Percentiles rank a stretch among this genome's conserved stretches.
Evolutionary conservation across 2,329 filamentous ascomycete species (phyloP).

Genomic region (Colletotrichum theobromicola): DNA sequence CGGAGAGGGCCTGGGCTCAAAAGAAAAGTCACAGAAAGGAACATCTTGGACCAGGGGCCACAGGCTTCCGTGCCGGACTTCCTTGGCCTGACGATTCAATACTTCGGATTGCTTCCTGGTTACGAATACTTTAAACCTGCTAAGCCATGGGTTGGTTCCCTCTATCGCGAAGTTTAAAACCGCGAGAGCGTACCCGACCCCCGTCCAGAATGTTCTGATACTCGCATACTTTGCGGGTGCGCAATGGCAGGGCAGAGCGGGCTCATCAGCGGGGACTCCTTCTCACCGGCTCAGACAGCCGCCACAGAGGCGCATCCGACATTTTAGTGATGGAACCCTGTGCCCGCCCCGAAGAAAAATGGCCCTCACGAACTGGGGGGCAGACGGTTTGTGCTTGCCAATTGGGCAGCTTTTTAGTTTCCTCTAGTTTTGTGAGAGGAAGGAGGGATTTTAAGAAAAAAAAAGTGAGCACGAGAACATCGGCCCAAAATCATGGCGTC

Average conservation of each 20-base stretch:
- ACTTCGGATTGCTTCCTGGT: background rate
- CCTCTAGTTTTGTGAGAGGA: background rate
- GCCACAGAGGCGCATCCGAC: background rate
- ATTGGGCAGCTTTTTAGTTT: background rate
- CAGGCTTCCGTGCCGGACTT: background rate
- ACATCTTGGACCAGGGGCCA: too few species aligned
- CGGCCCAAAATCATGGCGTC: background rate
- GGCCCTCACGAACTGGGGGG: background rate
- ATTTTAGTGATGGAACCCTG: conserved; percentile 1
- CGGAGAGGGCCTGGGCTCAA: background rate
- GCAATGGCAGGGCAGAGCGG: background rate
- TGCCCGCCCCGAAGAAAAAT: background rate
- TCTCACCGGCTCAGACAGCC: background rate
- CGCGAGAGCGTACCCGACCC: background rate
- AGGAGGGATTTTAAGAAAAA: background rate
- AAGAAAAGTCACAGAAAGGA: background rate
- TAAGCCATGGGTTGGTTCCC: background rate
- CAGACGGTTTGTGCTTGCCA: background rate
- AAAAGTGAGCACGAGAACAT: background rate
- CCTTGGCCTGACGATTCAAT: background rate
- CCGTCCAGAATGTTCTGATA: background rate
- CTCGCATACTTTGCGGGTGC: background rate
- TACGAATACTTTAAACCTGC: background rate
- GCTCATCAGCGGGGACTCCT: background rate
- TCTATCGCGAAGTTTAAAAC: background rate